phyloP scores from a whole-genome alignment of 1,284 basidiomycete species.

The Cerrena zonata region DNA sequence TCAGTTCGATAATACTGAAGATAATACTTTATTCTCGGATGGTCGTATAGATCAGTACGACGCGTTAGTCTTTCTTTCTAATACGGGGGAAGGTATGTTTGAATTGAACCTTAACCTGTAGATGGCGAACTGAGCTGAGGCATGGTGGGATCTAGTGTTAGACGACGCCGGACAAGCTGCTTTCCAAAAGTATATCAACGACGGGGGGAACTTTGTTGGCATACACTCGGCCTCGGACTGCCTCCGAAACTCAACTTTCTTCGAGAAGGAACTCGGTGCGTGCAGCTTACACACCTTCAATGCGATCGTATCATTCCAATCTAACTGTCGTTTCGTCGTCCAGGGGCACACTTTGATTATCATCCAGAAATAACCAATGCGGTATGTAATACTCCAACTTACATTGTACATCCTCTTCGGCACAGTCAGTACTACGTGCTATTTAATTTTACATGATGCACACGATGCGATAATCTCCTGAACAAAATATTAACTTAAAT shows the following conservation, averaged over 20 bases:
- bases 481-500: no score
- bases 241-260: conserved; percentile 63
- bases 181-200: conserved; percentile 60
- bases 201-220: conserved; percentile 67
- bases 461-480: no score
- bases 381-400: conserved; percentile 28
- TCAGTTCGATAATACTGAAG: conserved; percentile 63
- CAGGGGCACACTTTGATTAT: conserved; percentile 70
- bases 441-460: neutral
- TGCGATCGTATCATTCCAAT: neutral
- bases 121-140: neutral
- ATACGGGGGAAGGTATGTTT: conserved; percentile 56
- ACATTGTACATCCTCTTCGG: no score
- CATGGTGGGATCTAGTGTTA: conserved; percentile 53
- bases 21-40: conserved; percentile 53
- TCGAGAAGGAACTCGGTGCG: conserved; percentile 43
- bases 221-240: conserved; percentile 70
- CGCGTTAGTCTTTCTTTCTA: conserved; percentile 66
- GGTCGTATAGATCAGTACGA: conserved; percentile 54
- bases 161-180: conserved; percentile 54
- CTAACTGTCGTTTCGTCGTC: neutral
- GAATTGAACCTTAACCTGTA: neutral
- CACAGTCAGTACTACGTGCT: neutral
- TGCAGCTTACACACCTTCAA: conserved; percentile 3
- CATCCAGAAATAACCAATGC: conserved; percentile 64